Evolutionary conservation across 495 filamentous ascomycete genomes (phyloP).

Genomic region (Penicillium parvum): DNA sequence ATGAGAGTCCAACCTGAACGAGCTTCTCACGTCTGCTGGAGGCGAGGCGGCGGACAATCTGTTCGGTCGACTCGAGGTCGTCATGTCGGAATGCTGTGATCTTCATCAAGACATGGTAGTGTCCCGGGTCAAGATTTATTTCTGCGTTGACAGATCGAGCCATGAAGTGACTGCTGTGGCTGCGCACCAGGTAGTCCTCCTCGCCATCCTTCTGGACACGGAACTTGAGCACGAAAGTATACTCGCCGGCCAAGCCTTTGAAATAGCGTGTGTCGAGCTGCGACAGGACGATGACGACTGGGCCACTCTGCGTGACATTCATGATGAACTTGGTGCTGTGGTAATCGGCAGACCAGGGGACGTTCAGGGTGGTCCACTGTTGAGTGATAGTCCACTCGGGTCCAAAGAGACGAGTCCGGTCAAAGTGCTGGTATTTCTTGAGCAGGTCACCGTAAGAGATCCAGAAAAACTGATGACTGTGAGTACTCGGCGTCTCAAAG

Average conservation of each 20-base stretch:
- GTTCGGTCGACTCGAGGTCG: slow-evolving; percentile 54
- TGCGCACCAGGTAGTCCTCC: slow-evolving; percentile 81
- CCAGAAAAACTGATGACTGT: slow-evolving; percentile 50
- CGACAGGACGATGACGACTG: slow-evolving; percentile 73
- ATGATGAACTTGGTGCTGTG: slow-evolving; percentile 78
- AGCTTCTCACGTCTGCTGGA: slow-evolving; percentile 71
- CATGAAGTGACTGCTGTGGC: slow-evolving; percentile 65
- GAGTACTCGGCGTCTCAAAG: too few species aligned
- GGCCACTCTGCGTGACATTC: slow-evolving; percentile 58
- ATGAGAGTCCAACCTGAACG: slow-evolving; percentile 72
- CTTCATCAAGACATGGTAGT: slow-evolving; percentile 75
- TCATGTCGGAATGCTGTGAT: slow-evolving; percentile 62
- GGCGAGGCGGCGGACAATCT: slow-evolving; percentile 61
- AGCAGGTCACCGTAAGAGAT: slow-evolving; percentile 78
- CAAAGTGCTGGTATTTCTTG: slow-evolving; percentile 74
- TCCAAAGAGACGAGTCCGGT: slow-evolving; percentile 87
- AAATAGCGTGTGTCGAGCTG: slow-evolving; percentile 86
- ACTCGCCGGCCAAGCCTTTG: slow-evolving; percentile 76
- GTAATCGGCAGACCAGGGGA: slow-evolving; percentile 84
- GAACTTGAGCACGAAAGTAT: slow-evolving; percentile 72
- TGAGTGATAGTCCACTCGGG: slow-evolving; percentile 75
- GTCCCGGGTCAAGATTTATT: slow-evolving; percentile 74
- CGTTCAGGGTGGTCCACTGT: slow-evolving; percentile 78
- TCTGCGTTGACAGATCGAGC: slow-evolving; percentile 77
- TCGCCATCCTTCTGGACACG: slow-evolving; percentile 76